Evolutionary conservation across 2,329 filamentous ascomycete genomes (phyloP), one percentile per base, ranked within the genome.

Genomic region (Fusarium dimerum): DNA sequence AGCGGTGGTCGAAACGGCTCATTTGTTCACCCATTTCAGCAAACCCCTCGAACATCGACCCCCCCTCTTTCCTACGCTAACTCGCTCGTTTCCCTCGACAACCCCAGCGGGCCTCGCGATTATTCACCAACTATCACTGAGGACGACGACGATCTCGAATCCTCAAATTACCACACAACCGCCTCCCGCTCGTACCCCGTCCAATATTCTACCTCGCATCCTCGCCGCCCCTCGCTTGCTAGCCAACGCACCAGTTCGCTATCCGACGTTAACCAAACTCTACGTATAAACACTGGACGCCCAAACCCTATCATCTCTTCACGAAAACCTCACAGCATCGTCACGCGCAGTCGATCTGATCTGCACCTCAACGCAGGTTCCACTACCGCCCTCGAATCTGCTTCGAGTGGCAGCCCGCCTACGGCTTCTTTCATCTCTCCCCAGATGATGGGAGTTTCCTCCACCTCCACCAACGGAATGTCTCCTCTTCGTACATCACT

Each of bases 11-110:
- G 79, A 51, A 73, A 72, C 51, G 75, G 75, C 51, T 70, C 75
- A 32, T 86, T 87, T 63, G 76, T 86, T 17, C 84, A 87, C 64
- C 84, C 84, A 26, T 86, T 85, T 59, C 82, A 86, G 65, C 84
- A 86, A 70, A 85, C 76, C 9, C 84, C 84, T 32, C 78, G 81
- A 40, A 82, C 82, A 1, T 80, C 81, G 43, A 85, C 83, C 53
- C 82, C 83, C 46, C 82, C 83, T 9, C 63, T 84, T 54, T 79
- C 81, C 20, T 84, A 84, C 66, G 77, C 81, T 57, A 81, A 81
- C 66, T 83, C 82, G 8, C 69, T 80, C 41, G 74, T 77, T 15
- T 82, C 79, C 3, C 72, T 83, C 47, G 79, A 79, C 46, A 77
- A 70, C 53, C 65, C 62, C 29, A 56, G 59, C 26, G 65, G 54